Conservation (phyloP, 129 eudicot genomes). For the Apium graveolens region DNA sequence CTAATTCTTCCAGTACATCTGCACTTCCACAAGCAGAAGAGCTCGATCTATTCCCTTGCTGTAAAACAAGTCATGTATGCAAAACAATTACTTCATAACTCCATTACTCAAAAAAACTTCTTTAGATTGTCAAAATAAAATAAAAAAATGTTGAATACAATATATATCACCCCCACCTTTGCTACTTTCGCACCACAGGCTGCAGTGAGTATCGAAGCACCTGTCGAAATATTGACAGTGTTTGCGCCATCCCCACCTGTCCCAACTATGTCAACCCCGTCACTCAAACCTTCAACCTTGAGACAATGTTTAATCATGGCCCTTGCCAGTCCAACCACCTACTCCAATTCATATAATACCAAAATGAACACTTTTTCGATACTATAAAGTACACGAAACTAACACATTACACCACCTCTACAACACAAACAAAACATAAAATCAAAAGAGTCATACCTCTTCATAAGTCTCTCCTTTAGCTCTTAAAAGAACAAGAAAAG, state of each 20-base stretch:
- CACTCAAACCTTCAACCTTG: constrained; percentile 58
- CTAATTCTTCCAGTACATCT: constrained; percentile 83
- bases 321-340: constrained; percentile 70
- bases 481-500: constrained; percentile 65
- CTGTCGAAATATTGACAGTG: constrained; percentile 68
- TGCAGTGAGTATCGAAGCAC: constrained; percentile 67
- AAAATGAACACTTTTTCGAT: neutral
- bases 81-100: constrained; percentile 10
- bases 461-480: constrained; percentile 77
- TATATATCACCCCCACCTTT: constrained; percentile 28
- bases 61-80: constrained; percentile 19
- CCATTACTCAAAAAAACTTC: neutral
- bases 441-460: constrained; percentile 33
- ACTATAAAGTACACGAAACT: neutral
- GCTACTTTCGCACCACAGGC: constrained; percentile 77
- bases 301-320: constrained; percentile 58
- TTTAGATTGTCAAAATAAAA: neutral
- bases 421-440: neutral
- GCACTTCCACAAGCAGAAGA: constrained; percentile 98
- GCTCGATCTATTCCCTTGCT: constrained; percentile 95
- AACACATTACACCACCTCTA: neutral
- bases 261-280: constrained; percentile 64
- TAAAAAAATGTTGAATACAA: neutral
- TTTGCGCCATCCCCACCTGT: constrained; percentile 85
- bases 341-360: constrained; percentile 10